Evolutionary conservation across 148 eudicot species (phyloP), one percentile per base, ranked within the genome.

Genomic region (Vaccinium myrtillus): DNA sequence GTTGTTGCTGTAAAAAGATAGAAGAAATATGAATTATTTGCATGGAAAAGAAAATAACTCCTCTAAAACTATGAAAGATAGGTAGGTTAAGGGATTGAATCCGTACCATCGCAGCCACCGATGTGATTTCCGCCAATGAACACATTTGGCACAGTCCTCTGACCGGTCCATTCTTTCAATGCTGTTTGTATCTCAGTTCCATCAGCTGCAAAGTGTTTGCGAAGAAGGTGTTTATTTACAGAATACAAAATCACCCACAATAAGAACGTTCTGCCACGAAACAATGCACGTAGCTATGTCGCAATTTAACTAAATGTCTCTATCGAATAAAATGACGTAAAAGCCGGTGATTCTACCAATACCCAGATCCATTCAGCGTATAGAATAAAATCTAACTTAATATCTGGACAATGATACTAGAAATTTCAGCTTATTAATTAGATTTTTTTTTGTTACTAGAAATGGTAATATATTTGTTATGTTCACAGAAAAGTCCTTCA

Each of bases 111-210:
- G 84, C 96, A 93, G 87, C 98, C 98, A 77, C 98, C 98, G 69
- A 95, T 90, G 87, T 95, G 98, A 83, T 95, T 89, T 65, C 98
- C 96, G 10, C 94, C 93, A 51, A 95, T 90, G 84, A 95, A 95
- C 77, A 95, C 96, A 88, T 93, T 95, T 5, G 98, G 98, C 73
- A 95, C 94, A 36, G 98, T 95, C 67, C 89, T 86, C 87, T 93
- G 98, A 30, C 91, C 91, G 67, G 96, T 92, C 94, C 90, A 91
- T 76, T 93, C 87, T 2, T 81, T 86, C 73, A 95, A 80, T 74
- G 96, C 96, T 15, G 93, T 74, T 77, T 95, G 98, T 46, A 95
- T 76, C 70, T 95, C 92, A 53, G 82, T 83, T 79, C 98, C 98
- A 85, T 95, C 98, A 86, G 90, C 98, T 94, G 80, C 39, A 86